Conservation (phyloP, 2,329 filamentous ascomycete species). For the Paecilomyces dactylethromorphus region DNA sequence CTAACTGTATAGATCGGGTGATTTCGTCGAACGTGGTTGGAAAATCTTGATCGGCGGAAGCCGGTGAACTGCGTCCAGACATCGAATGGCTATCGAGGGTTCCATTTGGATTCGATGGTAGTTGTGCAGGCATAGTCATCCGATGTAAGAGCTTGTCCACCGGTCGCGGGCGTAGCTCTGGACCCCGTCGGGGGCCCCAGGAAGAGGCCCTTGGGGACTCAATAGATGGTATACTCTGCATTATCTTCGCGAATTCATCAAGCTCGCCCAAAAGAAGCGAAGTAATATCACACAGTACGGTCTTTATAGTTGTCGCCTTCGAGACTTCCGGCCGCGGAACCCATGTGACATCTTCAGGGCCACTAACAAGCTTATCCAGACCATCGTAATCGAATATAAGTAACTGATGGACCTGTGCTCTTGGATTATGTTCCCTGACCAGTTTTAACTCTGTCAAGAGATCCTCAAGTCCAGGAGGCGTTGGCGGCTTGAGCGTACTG, state of each 20-base stretch:
- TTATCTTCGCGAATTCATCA: slow-evolving; percentile 64
- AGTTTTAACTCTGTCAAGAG: slow-evolving; percentile 60
- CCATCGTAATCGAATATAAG: slow-evolving; percentile 70
- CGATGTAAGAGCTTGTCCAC: slow-evolving; percentile 58
- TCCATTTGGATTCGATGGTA: slow-evolving; percentile 41
- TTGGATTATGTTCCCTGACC: slow-evolving; percentile 65
- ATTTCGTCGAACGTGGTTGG: slow-evolving; percentile 52
- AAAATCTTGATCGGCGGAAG: slow-evolving; percentile 32
- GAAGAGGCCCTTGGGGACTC: slow-evolving; percentile 61
- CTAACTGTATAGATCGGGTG: slow-evolving; percentile 35
- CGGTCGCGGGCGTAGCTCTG: slow-evolving; percentile 35
- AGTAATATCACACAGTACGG: slow-evolving; percentile 72
- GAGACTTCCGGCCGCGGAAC: slow-evolving; percentile 64
- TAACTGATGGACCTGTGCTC: slow-evolving; percentile 69
- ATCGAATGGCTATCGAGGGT: slow-evolving; percentile 31
- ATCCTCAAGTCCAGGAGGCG: slow-evolving; percentile 28
- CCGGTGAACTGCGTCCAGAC: slow-evolving; percentile 29
- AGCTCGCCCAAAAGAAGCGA: slow-evolving; percentile 68
- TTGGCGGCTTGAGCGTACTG: slow-evolving; percentile 26
- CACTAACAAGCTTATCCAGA: slow-evolving; percentile 48
- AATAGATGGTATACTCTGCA: slow-evolving; percentile 67
- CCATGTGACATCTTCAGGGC: slow-evolving; percentile 59
- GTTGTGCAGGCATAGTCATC: slow-evolving; percentile 70
- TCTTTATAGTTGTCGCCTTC: slow-evolving; percentile 73
- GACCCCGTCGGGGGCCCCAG: slow-evolving; percentile 45